Percentiles rank a stretch among this genome's conserved stretches.
phyloP scores from a whole-genome alignment of 345 rosid species.

The Hibiscus syriacus region DNA sequence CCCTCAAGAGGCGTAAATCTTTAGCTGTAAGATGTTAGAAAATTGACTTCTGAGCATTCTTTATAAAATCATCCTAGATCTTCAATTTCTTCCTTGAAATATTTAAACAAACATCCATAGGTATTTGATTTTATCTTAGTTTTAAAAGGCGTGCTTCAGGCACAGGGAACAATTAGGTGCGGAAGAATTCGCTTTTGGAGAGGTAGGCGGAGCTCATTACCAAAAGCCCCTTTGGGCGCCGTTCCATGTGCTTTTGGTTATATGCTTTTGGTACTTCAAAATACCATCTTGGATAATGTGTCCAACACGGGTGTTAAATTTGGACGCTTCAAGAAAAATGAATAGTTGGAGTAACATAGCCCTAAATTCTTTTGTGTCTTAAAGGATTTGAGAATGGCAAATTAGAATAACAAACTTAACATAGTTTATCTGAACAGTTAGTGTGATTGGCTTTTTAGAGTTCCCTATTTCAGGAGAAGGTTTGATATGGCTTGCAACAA shows the following conservation, averaged over 20 bases:
- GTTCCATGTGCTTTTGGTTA: too few relatives aligned
- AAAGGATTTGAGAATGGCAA: background rate
- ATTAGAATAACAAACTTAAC: background rate
- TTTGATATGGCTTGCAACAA: background rate
- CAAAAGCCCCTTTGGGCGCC: too few relatives aligned
- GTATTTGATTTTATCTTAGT: background rate
- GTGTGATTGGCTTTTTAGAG: background rate
- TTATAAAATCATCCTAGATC: background rate
- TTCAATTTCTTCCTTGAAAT: background rate
- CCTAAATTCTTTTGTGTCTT: background rate
- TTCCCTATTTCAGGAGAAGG: background rate
- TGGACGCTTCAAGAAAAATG: too few relatives aligned
- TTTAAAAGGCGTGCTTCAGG: too few relatives aligned
- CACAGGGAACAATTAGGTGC: too few relatives aligned
- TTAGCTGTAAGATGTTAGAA: slow-evolving; percentile 28
- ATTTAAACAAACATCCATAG: background rate
- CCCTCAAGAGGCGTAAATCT: slow-evolving; percentile 74
- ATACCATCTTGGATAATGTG: too few relatives aligned
- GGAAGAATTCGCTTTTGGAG: too few relatives aligned
- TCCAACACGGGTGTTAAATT: too few relatives aligned
- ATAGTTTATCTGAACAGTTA: background rate
- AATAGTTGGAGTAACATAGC: too few relatives aligned
- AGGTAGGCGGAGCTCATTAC: too few relatives aligned
- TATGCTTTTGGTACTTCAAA: too few relatives aligned
- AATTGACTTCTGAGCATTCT: background rate